These are phyloP conservation scores for Fusarium annulatum DNA, from an alignment of 2,329 filamentous ascomycete species.

Conservation along the genomic window DNA sequence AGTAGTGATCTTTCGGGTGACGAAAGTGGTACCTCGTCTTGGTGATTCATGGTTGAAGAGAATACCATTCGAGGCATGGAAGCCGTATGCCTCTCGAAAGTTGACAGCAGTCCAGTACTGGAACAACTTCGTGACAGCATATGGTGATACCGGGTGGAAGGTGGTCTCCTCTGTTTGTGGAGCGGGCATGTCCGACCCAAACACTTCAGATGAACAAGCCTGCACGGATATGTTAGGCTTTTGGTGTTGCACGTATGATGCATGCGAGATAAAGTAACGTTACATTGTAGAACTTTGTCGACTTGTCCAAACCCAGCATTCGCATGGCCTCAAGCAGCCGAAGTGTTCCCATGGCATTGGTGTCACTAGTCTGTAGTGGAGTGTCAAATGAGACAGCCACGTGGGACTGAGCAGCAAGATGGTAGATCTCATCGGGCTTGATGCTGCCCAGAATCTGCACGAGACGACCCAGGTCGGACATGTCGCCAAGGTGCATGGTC, in stretches of 20 bases:
- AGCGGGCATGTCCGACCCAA: neutral
- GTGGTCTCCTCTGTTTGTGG: neutral
- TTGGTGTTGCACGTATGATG: neutral
- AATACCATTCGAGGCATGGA: neutral
- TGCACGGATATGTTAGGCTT: neutral
- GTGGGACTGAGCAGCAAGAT: neutral
- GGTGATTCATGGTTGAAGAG: slow-evolving; percentile 1
- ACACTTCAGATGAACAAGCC: neutral
- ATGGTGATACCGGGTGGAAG: neutral
- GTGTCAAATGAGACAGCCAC: neutral
- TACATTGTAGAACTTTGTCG: neutral
- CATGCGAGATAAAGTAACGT: neutral
- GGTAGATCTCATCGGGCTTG: neutral
- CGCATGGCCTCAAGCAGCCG: neutral
- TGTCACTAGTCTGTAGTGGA: neutral
- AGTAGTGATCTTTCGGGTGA: neutral
- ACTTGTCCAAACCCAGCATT: neutral
- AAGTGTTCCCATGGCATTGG: neutral
- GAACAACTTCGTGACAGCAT: neutral
- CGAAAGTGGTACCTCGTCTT: neutral
- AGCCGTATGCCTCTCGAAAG: neutral
- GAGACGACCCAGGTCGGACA: neutral
- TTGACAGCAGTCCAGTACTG: neutral
- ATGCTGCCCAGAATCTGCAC: neutral
- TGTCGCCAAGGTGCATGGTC: neutral